phyloP scores from a whole-genome alignment of 2,329 filamentous ascomycete species.

The Fusarium sp. region DNA sequence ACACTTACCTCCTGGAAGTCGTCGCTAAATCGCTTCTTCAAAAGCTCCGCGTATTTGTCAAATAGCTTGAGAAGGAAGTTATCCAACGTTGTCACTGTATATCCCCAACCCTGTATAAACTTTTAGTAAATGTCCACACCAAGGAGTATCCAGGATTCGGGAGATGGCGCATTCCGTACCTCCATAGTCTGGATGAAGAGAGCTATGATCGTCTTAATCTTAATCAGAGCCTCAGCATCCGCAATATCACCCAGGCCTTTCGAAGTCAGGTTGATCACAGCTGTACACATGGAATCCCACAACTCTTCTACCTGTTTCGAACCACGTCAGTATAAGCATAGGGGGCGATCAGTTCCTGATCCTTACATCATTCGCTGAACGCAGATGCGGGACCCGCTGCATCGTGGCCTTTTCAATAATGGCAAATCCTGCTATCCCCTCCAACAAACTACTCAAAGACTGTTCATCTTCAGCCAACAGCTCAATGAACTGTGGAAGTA shows the following conservation, averaged over 20 bases:
- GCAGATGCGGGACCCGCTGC: conserved; percentile 84
- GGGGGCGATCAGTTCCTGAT: background rate
- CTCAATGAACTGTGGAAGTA: conserved; percentile 81
- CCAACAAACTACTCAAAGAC: conserved; percentile 88
- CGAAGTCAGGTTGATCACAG: conserved; percentile 83
- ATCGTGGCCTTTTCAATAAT: conserved; percentile 97
- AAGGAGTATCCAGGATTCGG: conserved; percentile 65
- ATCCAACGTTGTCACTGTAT: conserved; percentile 84
- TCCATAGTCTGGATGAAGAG: conserved; percentile 99
- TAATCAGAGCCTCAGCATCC: conserved; percentile 90
- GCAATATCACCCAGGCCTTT: conserved; percentile 82
- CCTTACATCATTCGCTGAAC: conserved; percentile 83
- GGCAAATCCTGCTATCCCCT: conserved; percentile 95
- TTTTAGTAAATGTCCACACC: conserved; percentile 70
- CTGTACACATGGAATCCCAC: conserved; percentile 98
- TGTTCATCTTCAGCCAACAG: conserved; percentile 85
- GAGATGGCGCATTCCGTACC: conserved; percentile 78
- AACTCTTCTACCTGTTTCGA: conserved; percentile 84
- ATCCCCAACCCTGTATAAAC: conserved; percentile 89
- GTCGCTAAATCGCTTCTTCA: conserved; percentile 92
- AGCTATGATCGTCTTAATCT: conserved; percentile 92
- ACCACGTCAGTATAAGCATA: conserved; percentile 11
- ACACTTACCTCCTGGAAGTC: conserved; percentile 86
- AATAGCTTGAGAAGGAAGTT: conserved; percentile 89
- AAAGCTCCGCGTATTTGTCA: conserved; percentile 90